Percentiles rank a stretch among this genome's conserved stretches.
Evolutionary conservation across 2,329 filamentous ascomycete genomes (phyloP).

Genomic region (Beauveria caledonica): DNA sequence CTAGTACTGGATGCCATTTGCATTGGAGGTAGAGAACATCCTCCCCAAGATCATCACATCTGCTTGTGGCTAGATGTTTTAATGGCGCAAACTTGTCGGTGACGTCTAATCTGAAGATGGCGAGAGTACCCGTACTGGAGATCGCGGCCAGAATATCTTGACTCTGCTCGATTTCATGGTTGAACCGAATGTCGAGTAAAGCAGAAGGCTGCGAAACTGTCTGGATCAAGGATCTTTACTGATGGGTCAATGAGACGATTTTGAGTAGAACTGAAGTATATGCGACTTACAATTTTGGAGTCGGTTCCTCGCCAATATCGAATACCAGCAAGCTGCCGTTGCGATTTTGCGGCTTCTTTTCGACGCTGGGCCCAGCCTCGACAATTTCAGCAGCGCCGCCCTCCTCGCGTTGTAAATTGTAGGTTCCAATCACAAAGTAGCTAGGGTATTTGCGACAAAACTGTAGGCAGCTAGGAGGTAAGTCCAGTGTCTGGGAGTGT

Average conservation of each 20-base stretch:
- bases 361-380: conserved; percentile 16
- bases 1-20: conserved; percentile 56
- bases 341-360: conserved; percentile 48
- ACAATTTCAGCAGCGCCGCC: conserved; percentile 14
- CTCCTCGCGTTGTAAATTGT: conserved; percentile 56
- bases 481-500: conserved; percentile 41
- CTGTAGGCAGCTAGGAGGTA: conserved; percentile 71
- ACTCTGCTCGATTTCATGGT: conserved; percentile 34
- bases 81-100: conserved; percentile 25
- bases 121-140: conserved; percentile 66
- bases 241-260: not conserved
- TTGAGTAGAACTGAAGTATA: not conserved
- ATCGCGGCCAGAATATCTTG: conserved; percentile 60
- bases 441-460: conserved; percentile 56
- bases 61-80: conserved; percentile 35
- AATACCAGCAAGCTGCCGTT: conserved; percentile 69
- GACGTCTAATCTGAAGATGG: conserved; percentile 51
- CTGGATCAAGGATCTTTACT: conserved; percentile 45
- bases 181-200: conserved; percentile 80
- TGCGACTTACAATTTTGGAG: conserved; percentile 43
- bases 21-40: conserved; percentile 63
- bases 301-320: conserved; percentile 26
- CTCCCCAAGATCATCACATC: conserved; percentile 42
- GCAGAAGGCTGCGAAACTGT: conserved; percentile 59
- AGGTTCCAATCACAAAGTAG: conserved; percentile 76